Evolutionary conservation across 257 asterid species (phyloP), one percentile per base, ranked within the genome.

Genomic region (Pogostemon cablin): DNA sequence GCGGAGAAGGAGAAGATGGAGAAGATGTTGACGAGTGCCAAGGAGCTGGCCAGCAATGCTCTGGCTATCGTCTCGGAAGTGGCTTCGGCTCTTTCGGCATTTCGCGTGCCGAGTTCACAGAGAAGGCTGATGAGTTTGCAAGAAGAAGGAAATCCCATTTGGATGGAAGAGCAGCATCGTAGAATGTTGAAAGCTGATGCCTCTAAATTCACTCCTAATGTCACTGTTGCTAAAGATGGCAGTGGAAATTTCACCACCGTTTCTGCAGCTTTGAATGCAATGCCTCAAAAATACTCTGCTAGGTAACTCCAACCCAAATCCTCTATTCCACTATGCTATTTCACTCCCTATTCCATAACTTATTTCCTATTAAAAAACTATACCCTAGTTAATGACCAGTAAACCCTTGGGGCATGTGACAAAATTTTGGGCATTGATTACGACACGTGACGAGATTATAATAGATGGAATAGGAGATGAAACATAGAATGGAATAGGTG

Each of bases 201-300:
- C 1, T 20, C 82, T 2, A 78, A 78, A 10, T 53, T 67, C 43
- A 80, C 72, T 17, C 89, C 96, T 0, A 84, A 93, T 59, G 85
- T 73, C 5, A 87, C 89, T 3, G 96, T 93, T 38, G 95, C 96
- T 0, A 89, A 89, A 77, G 97, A 93, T 62, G 89, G 89, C 0
- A 80, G 83, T 6, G 99, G 96, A 3, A 78, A 89, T 52, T 87
- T 82, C 38, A 74, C 81, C 1, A 86, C 96, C 46, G 73, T 93
- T 35, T 59, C 65, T 56, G 91, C 72, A 3, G 99, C 99, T 32
- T 65, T 93, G 74, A 77, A 75, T 0, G 90, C 98, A 5, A 70
- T 91, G 65, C 97, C 99, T 6, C 42, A 79, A 34, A 79, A 65
- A 10, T 83, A 80, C 61, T 57, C 78, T 4, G 98, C 90, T 58